These are phyloP conservation scores for Dimocarpus longan DNA, from an alignment of 345 rosid species.

Conservation along the genomic window DNA sequence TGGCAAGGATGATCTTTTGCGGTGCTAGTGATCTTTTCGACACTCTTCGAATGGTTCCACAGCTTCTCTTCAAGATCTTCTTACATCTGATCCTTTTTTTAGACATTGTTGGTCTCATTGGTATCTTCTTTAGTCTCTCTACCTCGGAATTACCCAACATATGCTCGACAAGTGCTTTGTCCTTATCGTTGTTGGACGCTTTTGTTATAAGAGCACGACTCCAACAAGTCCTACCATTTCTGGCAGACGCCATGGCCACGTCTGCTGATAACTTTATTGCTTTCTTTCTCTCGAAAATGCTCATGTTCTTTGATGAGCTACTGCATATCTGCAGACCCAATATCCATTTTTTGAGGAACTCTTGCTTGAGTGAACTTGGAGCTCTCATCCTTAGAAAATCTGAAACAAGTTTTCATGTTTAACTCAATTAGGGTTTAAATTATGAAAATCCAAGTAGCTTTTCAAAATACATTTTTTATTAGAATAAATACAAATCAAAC, in stretches of 20 bases:
- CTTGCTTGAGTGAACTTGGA: conserved; percentile 52
- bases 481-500: too few relatives aligned
- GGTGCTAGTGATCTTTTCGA: conserved; percentile 14
- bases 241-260: conserved; percentile 79
- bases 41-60: conserved; percentile 29
- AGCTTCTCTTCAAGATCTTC: conserved; percentile 61
- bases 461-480: too few relatives aligned
- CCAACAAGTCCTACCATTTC: conserved; percentile 73
- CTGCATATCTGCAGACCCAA: conserved; percentile 51
- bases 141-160: conserved; percentile 41
- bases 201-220: conserved; percentile 72
- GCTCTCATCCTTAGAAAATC: conserved; percentile 46
- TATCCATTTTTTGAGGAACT: conserved; percentile 82
- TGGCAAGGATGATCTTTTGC: conserved; percentile 10
- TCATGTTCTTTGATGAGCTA: conserved; percentile 45
- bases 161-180: conserved; percentile 43
- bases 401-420: not conserved
- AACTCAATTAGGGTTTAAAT: not conserved
- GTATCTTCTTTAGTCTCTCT: conserved; percentile 27
- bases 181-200: conserved; percentile 41
- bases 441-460: not conserved
- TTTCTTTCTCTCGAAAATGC: conserved; percentile 61
- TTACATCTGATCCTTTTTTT: conserved; percentile 58
- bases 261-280: conserved; percentile 87
- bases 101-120: conserved; percentile 10